Base-by-base conservation (phyloP, 495 filamentous ascomycete genomes). In the Evansstolkia leycettana region DNA sequence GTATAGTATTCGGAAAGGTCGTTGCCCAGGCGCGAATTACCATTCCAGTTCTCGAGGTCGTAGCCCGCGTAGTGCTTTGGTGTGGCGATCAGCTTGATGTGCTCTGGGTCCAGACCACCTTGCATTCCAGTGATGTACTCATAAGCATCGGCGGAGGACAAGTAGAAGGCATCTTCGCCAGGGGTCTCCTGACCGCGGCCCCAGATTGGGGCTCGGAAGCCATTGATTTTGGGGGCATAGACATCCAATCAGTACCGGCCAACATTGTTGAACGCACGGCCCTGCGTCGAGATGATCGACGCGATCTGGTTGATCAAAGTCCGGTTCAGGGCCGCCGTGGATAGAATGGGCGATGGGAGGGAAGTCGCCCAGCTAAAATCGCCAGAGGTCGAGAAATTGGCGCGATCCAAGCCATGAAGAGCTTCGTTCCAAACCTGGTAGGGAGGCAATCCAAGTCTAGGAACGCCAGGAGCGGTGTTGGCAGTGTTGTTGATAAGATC, bases 151-250 rank as follows among this genome's bases (percentile, higher is more conserved):
- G 40, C 38, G 0, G 64, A 60, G 13, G 62, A 62, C 3, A 80
- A 58, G 36, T 62, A 67, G 46, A 66, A 71, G 0, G 70, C 61
- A 42, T 82, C 76, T 43, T 80, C 76, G 16, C 73, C 73, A 0
- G 76, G 73, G 0, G 75, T 77, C 43, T 81, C 76, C 33, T 63
- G 68, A 2, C 73, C 73, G n/a, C 73, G 56, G 7, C 73, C 73
- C 73, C 73, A 78, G 3, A 72, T 54, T 0, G 73, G 73, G 37
- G 75, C 70, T 7, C 65, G 62, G 58, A 77, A 82, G 1, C 70
- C 63, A 48, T 84, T 84, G 54, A 82, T 78, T 42, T 82, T 78
- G 1, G 78, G 78, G 0, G 78, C 70, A 58, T 75, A 84, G 35
- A 60, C 72, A 46, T 82, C 72, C 4, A 82, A 50, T 0, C 73